phyloP scores from a whole-genome alignment of 768 basidiomycete species.

The Russula earlei region DNA sequence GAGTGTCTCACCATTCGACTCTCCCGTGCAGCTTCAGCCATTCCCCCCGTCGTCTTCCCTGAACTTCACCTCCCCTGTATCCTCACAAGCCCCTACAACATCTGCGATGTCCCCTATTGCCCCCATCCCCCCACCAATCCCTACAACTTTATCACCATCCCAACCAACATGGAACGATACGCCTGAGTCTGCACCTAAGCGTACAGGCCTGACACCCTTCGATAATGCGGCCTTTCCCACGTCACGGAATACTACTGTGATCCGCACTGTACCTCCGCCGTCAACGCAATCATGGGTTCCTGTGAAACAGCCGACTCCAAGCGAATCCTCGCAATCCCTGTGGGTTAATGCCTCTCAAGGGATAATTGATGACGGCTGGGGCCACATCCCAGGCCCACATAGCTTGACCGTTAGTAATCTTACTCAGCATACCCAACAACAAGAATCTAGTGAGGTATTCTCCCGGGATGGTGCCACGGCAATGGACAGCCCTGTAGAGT shows the following conservation, averaged over 20 bases:
- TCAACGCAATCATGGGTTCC: conserved; percentile 18
- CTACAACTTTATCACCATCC: conserved; percentile 1
- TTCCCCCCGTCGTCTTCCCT: conserved; percentile 16
- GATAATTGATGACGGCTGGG: conserved; percentile 40
- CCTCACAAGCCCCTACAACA: neutral
- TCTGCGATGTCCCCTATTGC: neutral
- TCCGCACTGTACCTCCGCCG: conserved; percentile 15
- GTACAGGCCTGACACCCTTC: conserved; percentile 16
- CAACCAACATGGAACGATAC: conserved; percentile 14
- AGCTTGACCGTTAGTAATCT: conserved; percentile 50
- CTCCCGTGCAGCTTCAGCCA: conserved; percentile 14
- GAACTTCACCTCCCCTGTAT: conserved; percentile 3
- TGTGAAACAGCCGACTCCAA: conserved; percentile 6
- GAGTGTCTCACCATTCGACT: conserved; percentile 10
- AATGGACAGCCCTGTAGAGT: conserved; percentile 13
- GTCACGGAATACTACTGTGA: conserved; percentile 16
- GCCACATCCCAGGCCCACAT: conserved; percentile 30
- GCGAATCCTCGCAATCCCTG: conserved; percentile 33
- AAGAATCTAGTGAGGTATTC: conserved; percentile 29
- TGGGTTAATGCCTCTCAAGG: conserved; percentile 46
- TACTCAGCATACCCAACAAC: conserved; percentile 49
- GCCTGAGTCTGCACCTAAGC: conserved; percentile 14
- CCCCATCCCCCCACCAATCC: neutral
- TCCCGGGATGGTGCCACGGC: conserved; percentile 14
- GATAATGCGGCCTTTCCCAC: conserved; percentile 15